Percentiles rank a stretch among this genome's conserved stretches.
These are phyloP conservation scores for Ciborinia camelliae DNA, from an alignment of 2,329 filamentous ascomycete species.

Conservation along the genomic window DNA sequence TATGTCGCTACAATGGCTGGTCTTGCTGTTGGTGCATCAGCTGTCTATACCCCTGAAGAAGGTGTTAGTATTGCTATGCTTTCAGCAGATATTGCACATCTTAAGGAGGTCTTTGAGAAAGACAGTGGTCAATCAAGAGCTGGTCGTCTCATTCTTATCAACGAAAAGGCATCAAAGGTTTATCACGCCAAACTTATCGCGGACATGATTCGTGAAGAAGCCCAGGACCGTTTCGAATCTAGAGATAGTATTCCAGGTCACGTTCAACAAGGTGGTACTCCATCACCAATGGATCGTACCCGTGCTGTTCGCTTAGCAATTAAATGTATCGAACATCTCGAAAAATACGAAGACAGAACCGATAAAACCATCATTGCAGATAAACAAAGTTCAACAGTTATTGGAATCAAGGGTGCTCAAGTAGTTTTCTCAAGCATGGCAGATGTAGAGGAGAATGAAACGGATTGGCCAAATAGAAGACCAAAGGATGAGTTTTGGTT, in stretches of 20 bases:
- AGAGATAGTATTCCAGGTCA: constrained; percentile 89
- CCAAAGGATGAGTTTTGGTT: constrained; percentile 86
- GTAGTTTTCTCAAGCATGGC: constrained; percentile 85
- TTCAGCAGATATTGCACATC: constrained; percentile 80
- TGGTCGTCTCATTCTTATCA: constrained; percentile 92
- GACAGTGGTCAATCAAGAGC: constrained; percentile 87
- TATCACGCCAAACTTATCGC: constrained; percentile 93
- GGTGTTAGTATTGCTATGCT: constrained; percentile 93
- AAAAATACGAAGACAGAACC: constrained; percentile 66
- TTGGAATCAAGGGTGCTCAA: constrained; percentile 86
- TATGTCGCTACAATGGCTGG: constrained; percentile 91
- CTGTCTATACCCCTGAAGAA: constrained; percentile 96
- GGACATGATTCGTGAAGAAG: constrained; percentile 92
- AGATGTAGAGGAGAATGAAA: constrained; percentile 76
- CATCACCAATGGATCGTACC: constrained; percentile 93
- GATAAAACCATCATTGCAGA: constrained; percentile 69
- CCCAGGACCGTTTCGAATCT: constrained; percentile 86
- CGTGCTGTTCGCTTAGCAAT: constrained; percentile 88
- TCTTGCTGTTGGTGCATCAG: constrained; percentile 84
- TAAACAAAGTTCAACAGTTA: constrained; percentile 71
- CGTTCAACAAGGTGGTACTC: constrained; percentile 90
- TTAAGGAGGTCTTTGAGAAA: constrained; percentile 78
- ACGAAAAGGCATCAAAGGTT: constrained; percentile 86
- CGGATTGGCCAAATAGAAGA: constrained; percentile 88
- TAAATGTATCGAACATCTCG: constrained; percentile 89